phyloP scores from a whole-genome alignment of 2,329 filamentous ascomycete genomes.

The Diplodia scrobiculata region DNA sequence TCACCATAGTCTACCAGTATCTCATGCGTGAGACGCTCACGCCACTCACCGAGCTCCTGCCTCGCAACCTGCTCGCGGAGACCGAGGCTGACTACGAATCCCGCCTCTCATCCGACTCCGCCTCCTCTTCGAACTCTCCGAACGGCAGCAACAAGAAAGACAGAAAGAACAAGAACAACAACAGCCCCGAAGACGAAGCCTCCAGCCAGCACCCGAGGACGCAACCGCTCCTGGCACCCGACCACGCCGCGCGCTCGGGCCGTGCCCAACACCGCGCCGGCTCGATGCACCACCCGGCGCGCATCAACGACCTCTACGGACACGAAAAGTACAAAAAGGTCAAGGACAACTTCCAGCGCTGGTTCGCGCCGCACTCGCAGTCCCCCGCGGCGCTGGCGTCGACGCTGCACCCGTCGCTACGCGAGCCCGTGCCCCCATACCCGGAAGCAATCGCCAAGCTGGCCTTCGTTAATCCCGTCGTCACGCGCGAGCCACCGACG shows the following conservation, averaged over 20 bases:
- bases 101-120: background rate
- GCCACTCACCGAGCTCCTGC: constrained; percentile 27
- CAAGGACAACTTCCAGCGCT: constrained; percentile 19
- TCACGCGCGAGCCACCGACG: constrained; percentile 48
- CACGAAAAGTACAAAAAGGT: background rate
- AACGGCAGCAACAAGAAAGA: background rate
- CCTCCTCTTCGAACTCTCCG: background rate
- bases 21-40: constrained; percentile 28
- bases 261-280: background rate
- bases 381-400: constrained; percentile 20
- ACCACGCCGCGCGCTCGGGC: constrained; percentile 10
- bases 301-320: constrained; percentile 23
- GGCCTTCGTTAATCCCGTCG: constrained; percentile 50
- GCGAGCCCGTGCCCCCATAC: constrained; percentile 24
- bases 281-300: background rate
- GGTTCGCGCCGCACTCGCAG: constrained; percentile 27
- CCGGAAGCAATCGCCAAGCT: constrained; percentile 43
- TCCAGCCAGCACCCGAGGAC: background rate
- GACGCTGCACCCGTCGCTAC: constrained; percentile 22
- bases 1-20: constrained; percentile 30
- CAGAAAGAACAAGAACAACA: background rate
- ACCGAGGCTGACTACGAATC: constrained; percentile 54
- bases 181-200: background rate
- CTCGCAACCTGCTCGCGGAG: constrained; percentile 40
- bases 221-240: constrained; percentile 21